Evolutionary conservation across 345 rosid genomes (phyloP), one percentile per base, ranked within the genome.

Genomic region (Clausena lansium): DNA sequence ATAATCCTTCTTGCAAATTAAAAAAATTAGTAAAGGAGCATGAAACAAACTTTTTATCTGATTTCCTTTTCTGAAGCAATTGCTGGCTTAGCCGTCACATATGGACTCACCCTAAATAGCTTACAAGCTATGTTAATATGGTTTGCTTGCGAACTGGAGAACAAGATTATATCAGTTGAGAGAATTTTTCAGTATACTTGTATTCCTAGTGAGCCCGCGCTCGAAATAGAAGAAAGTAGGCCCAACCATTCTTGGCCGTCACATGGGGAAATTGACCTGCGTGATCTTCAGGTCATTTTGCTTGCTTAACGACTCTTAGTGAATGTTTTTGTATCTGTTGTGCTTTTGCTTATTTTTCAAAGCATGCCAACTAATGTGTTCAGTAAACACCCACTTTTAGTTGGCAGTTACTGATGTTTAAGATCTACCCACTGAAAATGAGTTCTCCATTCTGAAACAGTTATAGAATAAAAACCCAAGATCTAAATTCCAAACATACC

Each of bases 121-220:
- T 57, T 57, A 57, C 60, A 22, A 57, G 60, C 60, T 57, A 2
- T 22, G 1, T 20, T 57, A 20, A 57, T 20, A 57, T 57, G 60
- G 60, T 0, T 20, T 20, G 27, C 25, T 57, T 57, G 25, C 27
- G 1, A 57, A 0, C 2, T 57, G 25, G 60, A 57, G 60, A 57
- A 57, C 27, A 57, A 57, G 60, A 57, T 57, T 57, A 57, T 57
- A 57, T 57, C 60, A 57, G 60, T 57, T 22, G 60, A 57, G 60
- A 57, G 60, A 20, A 57, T 95, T 28, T n/a, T 70, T 30, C 61
- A 70, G 27, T 70, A 70, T 14, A 17, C 17, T 11, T 4, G 28
- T 70, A 70, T 70, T 70, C 74, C 61, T 4, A 70, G 74, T 52
- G 61, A 70, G 61, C 19, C 74, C 24, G 28, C 61, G 0, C 74